Conservation (phyloP, 768 basidiomycete genomes). For the Russula emetica region DNA sequence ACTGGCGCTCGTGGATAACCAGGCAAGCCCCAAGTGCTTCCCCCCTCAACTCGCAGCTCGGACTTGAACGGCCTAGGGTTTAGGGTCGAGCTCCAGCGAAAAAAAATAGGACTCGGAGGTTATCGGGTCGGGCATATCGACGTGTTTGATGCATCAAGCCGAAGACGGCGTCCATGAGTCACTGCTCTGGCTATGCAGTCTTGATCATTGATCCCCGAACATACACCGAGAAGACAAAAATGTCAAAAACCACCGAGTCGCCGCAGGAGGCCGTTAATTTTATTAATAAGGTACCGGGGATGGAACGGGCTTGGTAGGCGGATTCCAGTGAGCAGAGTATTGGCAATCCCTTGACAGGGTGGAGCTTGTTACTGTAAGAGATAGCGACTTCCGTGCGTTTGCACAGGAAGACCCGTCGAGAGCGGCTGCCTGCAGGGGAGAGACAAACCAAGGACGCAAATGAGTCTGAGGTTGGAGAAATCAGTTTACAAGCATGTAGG, state of each 20-base stretch:
- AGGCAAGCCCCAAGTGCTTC: background rate
- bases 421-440: background rate
- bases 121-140: background rate
- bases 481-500: background rate
- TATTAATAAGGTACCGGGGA: no score
- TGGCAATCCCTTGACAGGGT: no score
- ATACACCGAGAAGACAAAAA: no score
- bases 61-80: background rate
- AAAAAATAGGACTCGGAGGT: background rate
- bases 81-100: background rate
- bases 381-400: background rate
- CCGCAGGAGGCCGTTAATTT: no score
- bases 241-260: background rate
- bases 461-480: background rate
- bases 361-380: no score
- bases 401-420: background rate
- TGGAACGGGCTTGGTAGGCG: no score
- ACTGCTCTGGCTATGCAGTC: background rate
- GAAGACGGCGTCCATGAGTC: background rate
- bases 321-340: no score
- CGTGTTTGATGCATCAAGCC: background rate
- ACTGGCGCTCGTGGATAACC: background rate
- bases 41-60: background rate
- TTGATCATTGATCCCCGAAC: background rate
- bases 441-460: background rate